A percentile compares a stretch with the other conserved stretches of the same genome.
These are phyloP conservation scores for Solanum microdontum DNA, from an alignment of 257 asterid genomes.

Conservation along the genomic window DNA sequence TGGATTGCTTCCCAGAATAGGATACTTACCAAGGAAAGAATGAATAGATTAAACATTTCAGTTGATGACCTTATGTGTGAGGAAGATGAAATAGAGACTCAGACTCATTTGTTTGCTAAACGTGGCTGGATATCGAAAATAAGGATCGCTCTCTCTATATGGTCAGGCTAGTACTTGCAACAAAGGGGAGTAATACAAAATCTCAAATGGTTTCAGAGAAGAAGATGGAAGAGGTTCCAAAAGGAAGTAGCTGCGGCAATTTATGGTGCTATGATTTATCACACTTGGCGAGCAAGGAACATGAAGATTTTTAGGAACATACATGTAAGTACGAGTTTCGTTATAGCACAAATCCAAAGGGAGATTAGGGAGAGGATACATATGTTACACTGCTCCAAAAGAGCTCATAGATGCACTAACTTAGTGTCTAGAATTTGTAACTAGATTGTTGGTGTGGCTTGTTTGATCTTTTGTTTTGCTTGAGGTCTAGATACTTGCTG, in stretches of 20 bases:
- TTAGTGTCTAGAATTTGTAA: neutral
- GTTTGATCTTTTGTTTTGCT: neutral
- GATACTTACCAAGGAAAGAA: neutral
- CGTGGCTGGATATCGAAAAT: neutral
- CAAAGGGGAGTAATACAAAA: neutral
- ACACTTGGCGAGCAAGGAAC: neutral
- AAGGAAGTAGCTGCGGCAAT: neutral
- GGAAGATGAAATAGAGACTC: neutral
- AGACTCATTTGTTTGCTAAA: neutral
- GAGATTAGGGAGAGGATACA: neutral
- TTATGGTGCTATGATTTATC: neutral
- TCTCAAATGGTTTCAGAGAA: neutral
- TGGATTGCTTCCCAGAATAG: neutral
- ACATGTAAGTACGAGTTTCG: neutral
- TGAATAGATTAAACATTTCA: neutral
- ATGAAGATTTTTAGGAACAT: neutral
- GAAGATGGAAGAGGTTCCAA: neutral
- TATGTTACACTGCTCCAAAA: neutral
- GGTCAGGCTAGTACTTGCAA: neutral
- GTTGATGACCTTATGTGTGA: neutral
- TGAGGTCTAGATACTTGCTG: neutral
- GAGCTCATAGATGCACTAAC: neutral
- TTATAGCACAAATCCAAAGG: neutral
- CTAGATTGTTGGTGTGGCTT: neutral
- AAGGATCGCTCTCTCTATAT: neutral